Evolutionary conservation across 352 stramenopile species (phyloP).

Genomic region (Phytopythium ostracodes): DNA sequence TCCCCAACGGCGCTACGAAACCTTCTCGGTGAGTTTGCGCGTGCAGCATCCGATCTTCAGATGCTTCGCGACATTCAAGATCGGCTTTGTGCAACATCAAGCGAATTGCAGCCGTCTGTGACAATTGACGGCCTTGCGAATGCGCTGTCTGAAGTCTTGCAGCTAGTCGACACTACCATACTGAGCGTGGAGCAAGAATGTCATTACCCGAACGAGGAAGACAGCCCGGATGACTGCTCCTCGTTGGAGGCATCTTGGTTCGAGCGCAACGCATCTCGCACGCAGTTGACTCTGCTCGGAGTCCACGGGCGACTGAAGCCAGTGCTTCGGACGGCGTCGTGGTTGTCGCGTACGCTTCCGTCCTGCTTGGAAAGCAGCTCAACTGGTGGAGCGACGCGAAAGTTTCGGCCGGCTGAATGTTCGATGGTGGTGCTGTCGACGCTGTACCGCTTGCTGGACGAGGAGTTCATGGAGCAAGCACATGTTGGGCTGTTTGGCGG

Average conservation of each 20-base stretch:
- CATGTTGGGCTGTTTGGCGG: neutral
- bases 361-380: slow-evolving; percentile 20
- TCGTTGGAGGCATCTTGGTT: neutral
- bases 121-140: slow-evolving; percentile 48
- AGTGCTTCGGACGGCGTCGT: slow-evolving; percentile 39
- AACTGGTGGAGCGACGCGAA: neutral
- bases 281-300: slow-evolving; percentile 40
- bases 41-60: slow-evolving; percentile 41
- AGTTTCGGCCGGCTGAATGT: neutral
- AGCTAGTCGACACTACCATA: slow-evolving; percentile 20
- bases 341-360: slow-evolving; percentile 30
- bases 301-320: slow-evolving; percentile 36
- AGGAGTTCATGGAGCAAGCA: slow-evolving; percentile 33
- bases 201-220: slow-evolving; percentile 1
- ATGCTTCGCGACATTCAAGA: slow-evolving; percentile 38
- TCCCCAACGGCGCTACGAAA: slow-evolving; percentile 36
- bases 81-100: slow-evolving; percentile 16
- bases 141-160: slow-evolving; percentile 30
- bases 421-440: slow-evolving; percentile 34
- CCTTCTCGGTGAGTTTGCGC: slow-evolving; percentile 27
- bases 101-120: slow-evolving; percentile 17
- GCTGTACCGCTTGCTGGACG: slow-evolving; percentile 39
- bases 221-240: slow-evolving; percentile 3
- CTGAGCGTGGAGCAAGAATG: slow-evolving; percentile 18
- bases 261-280: slow-evolving; percentile 4